Evolutionary conservation across 2,329 filamentous ascomycete genomes (phyloP), one percentile per base, ranked within the genome.

Genomic region (Aureobasidium leucospermi): DNA sequence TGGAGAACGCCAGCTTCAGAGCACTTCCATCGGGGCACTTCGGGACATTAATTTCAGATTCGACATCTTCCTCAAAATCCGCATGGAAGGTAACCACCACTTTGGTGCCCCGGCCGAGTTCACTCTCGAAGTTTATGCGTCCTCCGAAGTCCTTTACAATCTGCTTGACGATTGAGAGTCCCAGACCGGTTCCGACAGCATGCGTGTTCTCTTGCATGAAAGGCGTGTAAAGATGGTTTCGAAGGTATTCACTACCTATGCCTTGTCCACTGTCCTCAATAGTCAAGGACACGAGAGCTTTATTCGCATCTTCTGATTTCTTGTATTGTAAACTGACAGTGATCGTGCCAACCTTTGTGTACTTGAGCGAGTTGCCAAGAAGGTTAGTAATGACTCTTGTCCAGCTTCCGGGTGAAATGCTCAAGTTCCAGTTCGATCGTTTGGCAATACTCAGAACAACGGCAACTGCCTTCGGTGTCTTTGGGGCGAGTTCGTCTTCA

Each of bases 331-430:
- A 39, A 23, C 48, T 59, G 6, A 76, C 62, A 8, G 66, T 64
- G 45, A 79, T 74, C 28, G 67, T 71, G 0, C 76, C 75, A 13
- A 66, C 61, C 1, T 66, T 60, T 0, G 74, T 78, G 61, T 79
- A 78, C 61, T 79, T 79, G 15, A 79, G 65, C 0, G 76, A 70
- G 64, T 79, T 79, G 0, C 77, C 76, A 8, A 77, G 71, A 1
- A 79, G 59, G 52, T 79, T 79, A 69, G 77, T 78, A n/a, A 79
- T 64, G 6, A 79, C 70, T 11, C 76, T 68, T 2, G 74, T 71
- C 67, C 76, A 75, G 2, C 74, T 73, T 1, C 77, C 77, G 0
- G 75, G 70, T 11, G 78, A 74, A 1, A 73, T 71, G 6, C 65
- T 66, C 36, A 74, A 76, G 1, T 65, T 61, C 76, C 78, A 81